Percentiles rank a stretch among this genome's conserved stretches.
phyloP scores from a whole-genome alignment of 164 flowering plant genomes.

The Stephania japonica region DNA sequence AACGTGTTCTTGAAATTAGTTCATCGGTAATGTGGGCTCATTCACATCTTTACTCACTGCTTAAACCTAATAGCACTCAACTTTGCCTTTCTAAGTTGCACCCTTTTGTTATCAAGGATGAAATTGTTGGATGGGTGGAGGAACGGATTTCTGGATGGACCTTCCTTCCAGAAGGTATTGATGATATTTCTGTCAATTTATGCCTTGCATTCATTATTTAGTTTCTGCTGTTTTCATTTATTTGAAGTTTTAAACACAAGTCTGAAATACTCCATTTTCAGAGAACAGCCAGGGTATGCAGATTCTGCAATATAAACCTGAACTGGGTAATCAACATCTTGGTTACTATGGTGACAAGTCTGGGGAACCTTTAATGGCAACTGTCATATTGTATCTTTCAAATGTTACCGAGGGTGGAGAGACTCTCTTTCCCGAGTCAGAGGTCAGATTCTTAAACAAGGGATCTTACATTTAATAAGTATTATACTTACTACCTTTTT shows the following conservation, averaged over 20 bases:
- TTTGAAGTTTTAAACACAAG: not conserved
- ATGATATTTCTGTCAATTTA: not conserved
- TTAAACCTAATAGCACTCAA: not conserved
- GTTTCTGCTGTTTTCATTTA: not conserved
- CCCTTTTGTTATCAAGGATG: conserved; percentile 40
- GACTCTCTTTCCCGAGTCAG: conserved; percentile 50
- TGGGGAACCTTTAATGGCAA: conserved; percentile 49
- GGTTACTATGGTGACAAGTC: conserved; percentile 35
- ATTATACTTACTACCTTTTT: not conserved
- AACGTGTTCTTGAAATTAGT: not conserved
- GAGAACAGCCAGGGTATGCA: conserved; percentile 51
- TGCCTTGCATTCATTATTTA: conserved; percentile 4
- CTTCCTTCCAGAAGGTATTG: conserved; percentile 73
- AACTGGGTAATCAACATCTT: conserved; percentile 30
- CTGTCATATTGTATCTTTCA: conserved; percentile 68
- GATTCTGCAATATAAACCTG: conserved; percentile 41
- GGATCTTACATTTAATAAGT: not conserved
- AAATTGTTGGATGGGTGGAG: conserved; percentile 51
- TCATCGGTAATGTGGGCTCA: not conserved
- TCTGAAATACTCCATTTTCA: conserved; percentile 19
- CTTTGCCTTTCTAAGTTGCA: not conserved
- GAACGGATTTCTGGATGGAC: conserved; percentile 80
- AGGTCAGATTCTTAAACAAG: conserved; percentile 40
- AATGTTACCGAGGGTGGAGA: conserved; percentile 66
- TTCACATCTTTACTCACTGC: not conserved